phyloP scores from a whole-genome alignment of 192 early-diverging fungal species.

The Coemansia sp. region DNA sequence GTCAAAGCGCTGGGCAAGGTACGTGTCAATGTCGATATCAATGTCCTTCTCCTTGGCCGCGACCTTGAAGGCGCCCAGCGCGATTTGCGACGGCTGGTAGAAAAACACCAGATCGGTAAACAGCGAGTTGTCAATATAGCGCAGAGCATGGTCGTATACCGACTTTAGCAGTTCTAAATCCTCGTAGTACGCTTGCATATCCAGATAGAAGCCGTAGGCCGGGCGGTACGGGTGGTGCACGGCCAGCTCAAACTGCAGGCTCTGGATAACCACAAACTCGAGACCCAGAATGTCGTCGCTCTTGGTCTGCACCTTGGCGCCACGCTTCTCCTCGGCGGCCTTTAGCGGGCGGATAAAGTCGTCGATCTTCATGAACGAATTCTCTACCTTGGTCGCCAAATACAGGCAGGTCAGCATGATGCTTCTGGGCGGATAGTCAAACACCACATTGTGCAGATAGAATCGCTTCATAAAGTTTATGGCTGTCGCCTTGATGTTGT shows the following conservation, averaged over 20 bases:
- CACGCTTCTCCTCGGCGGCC: constrained; percentile 28
- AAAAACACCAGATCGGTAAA: constrained; percentile 69
- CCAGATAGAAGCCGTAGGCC: constrained; percentile 67
- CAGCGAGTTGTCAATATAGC: constrained; percentile 57
- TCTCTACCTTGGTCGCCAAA: constrained; percentile 72
- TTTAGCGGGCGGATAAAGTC: constrained; percentile 57
- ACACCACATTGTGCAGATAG: constrained; percentile 71
- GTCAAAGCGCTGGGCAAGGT: constrained; percentile 47
- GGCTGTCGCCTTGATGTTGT: constrained; percentile 63
- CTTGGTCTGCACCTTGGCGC: constrained; percentile 41
- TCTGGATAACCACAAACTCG: constrained; percentile 68
- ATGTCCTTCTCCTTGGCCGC: constrained; percentile 55
- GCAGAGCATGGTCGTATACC: constrained; percentile 54
- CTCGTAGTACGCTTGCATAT: constrained; percentile 57
- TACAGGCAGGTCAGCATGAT: constrained; percentile 76
- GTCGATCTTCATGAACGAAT: constrained; percentile 65
- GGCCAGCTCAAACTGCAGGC: constrained; percentile 68
- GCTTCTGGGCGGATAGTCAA: constrained; percentile 77
- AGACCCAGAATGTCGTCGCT: constrained; percentile 55
- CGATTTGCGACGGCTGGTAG: constrained; percentile 76
- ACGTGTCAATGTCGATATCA: constrained; percentile 57
- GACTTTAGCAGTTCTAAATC: constrained; percentile 24
- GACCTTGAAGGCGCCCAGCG: constrained; percentile 61
- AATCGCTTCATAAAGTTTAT: constrained; percentile 80
- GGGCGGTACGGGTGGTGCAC: constrained; percentile 70